Evolutionary conservation across 2,329 filamentous ascomycete genomes (phyloP), one percentile per base, ranked within the genome.

Genomic region (Cytospora piceae): DNA sequence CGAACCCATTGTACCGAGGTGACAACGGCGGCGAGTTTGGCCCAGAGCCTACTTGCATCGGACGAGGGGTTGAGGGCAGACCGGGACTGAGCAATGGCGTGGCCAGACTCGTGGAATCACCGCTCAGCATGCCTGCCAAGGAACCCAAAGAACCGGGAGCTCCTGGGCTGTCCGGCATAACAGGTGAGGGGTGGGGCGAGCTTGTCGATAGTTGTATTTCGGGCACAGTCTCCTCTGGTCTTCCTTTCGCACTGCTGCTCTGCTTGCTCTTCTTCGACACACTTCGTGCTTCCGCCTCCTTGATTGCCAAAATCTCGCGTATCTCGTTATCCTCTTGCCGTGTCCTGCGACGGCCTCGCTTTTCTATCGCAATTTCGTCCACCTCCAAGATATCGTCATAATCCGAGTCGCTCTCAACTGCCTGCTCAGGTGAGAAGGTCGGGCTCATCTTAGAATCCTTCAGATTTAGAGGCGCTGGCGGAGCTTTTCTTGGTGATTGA

Each of bases 321-420:
- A 92, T 86, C 63, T 84, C 84, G 70, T 97, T 93, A 72, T 97
- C 94, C 68, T 97, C 92, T 75, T 94, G 93, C 61, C 94, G 86
- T 3, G 93, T 97, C 76, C 90, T 92, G 71, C 92, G 85, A 66
- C 93, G 86, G 11, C 93, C 94, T 68, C 94, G 85, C 61, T 87
- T 80, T 15, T 85, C 81, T 42, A 84, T 78, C 0, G 84, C 80
- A 58, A 89, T 80, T 69, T 90, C 88, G 54, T 89, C 84, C 4
- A 90, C 87, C 68, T 92, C 89, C 15, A 92, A 77, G 42, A 91
- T 84, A 69, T 94, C 90, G 66, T 95, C 92, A 71, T 94, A 95
- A 69, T 96, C 93, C 0, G 92, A 94, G 67, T 92, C 92, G 0
- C 89, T 89, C 42, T 87, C 85, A 2, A 72, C 72, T 3, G 85